Conservation (phyloP, 208 protist genomes). For the Lotmaria passim region DNA sequence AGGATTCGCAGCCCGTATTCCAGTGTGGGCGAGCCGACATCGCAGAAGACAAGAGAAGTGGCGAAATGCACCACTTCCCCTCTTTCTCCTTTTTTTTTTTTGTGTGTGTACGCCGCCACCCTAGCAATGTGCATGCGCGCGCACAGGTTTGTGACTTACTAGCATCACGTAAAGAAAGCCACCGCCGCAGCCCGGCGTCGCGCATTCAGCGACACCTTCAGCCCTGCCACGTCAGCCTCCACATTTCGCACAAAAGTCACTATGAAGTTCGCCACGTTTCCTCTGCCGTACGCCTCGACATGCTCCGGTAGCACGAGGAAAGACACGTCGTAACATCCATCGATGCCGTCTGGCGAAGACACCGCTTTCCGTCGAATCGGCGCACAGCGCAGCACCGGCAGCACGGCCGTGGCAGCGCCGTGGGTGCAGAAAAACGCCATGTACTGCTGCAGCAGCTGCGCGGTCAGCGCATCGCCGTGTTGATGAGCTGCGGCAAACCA, state of each 20-base stretch:
- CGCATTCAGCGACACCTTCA: conserved; percentile 90
- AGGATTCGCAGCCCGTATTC: too few relatives aligned
- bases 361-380: not conserved
- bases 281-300: conserved; percentile 93
- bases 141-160: too few relatives aligned
- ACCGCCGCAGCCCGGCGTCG: conserved; percentile 43
- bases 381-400: conserved; percentile 24
- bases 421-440: conserved; percentile 98
- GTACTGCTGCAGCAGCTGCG: conserved; percentile 94
- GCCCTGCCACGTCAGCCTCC: conserved; percentile 95
- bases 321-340: conserved; percentile 9
- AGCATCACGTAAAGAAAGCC: conserved; percentile 48
- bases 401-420: conserved; percentile 6
- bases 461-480: conserved; percentile 95
- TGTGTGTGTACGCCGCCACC: too few relatives aligned
- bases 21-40: too few relatives aligned
- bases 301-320: conserved; percentile 72
- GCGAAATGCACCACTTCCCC: too few relatives aligned
- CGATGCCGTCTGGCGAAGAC: not conserved
- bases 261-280: conserved; percentile 97
- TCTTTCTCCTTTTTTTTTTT: too few relatives aligned
- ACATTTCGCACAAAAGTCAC: conserved; percentile 96
- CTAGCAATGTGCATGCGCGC: too few relatives aligned
- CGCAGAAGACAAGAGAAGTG: too few relatives aligned
- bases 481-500: conserved; percentile 62